These are phyloP conservation scores for Zygotorulaspora mrakii DNA, from an alignment of 1,139 yeast species.

Conservation along the genomic window DNA sequence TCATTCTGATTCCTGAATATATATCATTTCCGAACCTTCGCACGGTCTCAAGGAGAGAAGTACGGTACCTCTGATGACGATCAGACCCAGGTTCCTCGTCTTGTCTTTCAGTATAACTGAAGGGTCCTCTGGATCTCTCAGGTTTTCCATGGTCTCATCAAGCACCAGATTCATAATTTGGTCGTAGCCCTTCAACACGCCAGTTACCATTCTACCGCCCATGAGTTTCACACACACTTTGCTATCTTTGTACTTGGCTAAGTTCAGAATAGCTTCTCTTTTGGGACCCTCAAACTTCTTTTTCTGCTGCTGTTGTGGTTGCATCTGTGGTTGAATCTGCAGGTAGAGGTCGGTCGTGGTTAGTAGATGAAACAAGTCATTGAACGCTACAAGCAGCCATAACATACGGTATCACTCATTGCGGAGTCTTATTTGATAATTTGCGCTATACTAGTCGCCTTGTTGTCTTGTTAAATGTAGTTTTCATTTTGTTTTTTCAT, in stretches of 20 bases:
- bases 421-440: too few relatives aligned
- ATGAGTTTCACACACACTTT: constrained; percentile 72
- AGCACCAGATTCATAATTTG: constrained; percentile 90
- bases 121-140: constrained; percentile 64
- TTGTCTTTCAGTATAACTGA: constrained; percentile 42
- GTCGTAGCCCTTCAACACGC: constrained; percentile 82
- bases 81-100: constrained; percentile 66
- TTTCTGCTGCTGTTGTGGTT: constrained; percentile 39
- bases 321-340: constrained; percentile 24
- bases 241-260: constrained; percentile 72
- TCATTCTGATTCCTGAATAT: constrained; percentile 40
- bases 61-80: constrained; percentile 84
- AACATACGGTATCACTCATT: constrained; percentile 17
- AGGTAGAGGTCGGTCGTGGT: constrained; percentile 1
- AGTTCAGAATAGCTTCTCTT: constrained; percentile 84
- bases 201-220: constrained; percentile 83
- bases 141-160: constrained; percentile 72
- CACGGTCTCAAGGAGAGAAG: constrained; percentile 78
- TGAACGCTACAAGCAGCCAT: neutral
- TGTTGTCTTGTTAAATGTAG: too few relatives aligned
- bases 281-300: constrained; percentile 68
- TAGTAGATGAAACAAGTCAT: constrained; percentile 8
- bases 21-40: constrained; percentile 73
- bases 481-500: too few relatives aligned
- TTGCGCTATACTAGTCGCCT: too few relatives aligned